phyloP scores from a whole-genome alignment of 31 red algal genomes.

The Odonthalia washingtoniensis region DNA sequence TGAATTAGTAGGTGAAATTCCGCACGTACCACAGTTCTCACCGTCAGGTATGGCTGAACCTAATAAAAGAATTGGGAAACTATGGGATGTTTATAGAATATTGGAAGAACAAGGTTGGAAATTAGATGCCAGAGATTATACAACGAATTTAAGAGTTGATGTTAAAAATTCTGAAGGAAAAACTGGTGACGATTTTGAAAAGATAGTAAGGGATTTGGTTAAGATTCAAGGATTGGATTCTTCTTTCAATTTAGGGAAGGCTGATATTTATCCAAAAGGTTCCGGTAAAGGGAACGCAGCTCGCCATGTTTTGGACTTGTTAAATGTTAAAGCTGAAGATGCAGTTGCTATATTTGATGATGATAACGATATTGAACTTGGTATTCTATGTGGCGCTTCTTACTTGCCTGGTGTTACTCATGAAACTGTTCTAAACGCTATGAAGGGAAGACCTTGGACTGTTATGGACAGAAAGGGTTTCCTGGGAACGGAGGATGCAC shows the following conservation, averaged over 20 bases:
- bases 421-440: conserved; percentile 60
- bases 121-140: conserved; percentile 83
- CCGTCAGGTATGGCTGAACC: conserved; percentile 44
- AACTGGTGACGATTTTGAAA: conserved; percentile 32
- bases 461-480: conserved; percentile 62
- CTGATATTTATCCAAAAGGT: conserved; percentile 81
- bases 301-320: conserved; percentile 54
- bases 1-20: conserved; percentile 44
- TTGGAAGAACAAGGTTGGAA: conserved; percentile 59
- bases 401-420: conserved; percentile 90
- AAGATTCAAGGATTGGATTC: conserved; percentile 17
- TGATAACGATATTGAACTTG: conserved; percentile 95
- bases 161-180: conserved; percentile 59
- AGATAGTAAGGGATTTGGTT: conserved; percentile 8
- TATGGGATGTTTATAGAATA: conserved; percentile 75
- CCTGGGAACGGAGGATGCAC: conserved; percentile 88
- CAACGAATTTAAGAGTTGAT: conserved; percentile 86
- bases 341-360: conserved; percentile 93
- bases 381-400: conserved; percentile 48
- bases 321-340: conserved; percentile 28
- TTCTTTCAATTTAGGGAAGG: conserved; percentile 93
- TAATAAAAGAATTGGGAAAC: conserved; percentile 42
- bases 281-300: conserved; percentile 92
- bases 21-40: conserved; percentile 36
- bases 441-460: conserved; percentile 79